Base-by-base conservation (phyloP, 495 filamentous ascomycete species). In the Usnea hakonensis region DNA sequence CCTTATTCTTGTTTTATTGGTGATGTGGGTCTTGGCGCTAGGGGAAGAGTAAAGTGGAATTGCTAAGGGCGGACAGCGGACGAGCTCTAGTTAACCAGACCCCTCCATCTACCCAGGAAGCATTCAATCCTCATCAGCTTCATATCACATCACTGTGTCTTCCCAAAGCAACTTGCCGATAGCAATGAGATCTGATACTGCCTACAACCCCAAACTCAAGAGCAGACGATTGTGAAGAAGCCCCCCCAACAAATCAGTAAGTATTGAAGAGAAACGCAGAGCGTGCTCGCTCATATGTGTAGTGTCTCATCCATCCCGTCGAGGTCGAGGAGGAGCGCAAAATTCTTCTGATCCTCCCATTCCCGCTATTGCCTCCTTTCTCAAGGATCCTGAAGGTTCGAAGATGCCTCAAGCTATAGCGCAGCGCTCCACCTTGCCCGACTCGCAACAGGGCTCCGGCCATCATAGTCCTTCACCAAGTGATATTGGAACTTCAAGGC, bases 401-500 rank as follows among this genome's bases (percentile, higher is more conserved):
- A 41, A n/a, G 38, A 59, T 60, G 21, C 32, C 43, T 30, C 33
- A 36, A 28, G 17, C 53, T 14, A 14, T 52, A 19, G 56, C 33
- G 11, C n/a, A 28, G 16, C 40, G 33, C 19, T 63, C 61, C 21
- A 44, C 37, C 11, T 37, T 57, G 19, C 53, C 54, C 48, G 58
- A 62, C 62, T 30, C 62, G 65, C 60, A 69, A 64, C 28, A 71
- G 35, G 11, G 57, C 66, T 40, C 68, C 65, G 23, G 38, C 68
- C 65, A 66, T 68, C 68, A 59, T 68, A 67, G 26, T 69, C 62
- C 38, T 69, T 66, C 32, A 32, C 48, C 46, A 28, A 46, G 52
- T 14, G 48, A 33, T 14, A 33, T 46, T 26, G 44, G 59, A 7
- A 60, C 55, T 43, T 69, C 57, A 32, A 48, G 38, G 14, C 55